These are phyloP conservation scores for Moricandia moricandioides DNA, from an alignment of 345 rosid species.

Conservation along the genomic window DNA sequence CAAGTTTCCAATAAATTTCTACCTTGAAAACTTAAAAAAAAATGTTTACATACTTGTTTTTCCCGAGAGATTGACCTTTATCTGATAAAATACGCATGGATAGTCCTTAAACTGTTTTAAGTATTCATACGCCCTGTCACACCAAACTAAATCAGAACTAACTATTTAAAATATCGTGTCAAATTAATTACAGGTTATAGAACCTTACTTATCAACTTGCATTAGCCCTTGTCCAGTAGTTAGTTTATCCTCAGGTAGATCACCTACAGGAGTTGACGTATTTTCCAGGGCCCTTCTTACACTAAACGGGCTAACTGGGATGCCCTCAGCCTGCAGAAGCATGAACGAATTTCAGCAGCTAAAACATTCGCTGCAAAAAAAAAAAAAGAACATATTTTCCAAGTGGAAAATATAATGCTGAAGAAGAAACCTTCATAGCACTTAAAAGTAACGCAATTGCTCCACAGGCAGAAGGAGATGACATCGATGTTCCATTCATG, in stretches of 20 bases:
- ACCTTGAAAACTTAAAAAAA: constrained; percentile 4
- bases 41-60: constrained; percentile 60
- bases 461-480: constrained; percentile 99
- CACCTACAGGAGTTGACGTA: constrained; percentile 70
- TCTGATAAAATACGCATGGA: constrained; percentile 68
- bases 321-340: constrained; percentile 65
- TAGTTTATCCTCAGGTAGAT: constrained; percentile 75
- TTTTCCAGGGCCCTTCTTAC: constrained; percentile 92
- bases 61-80: constrained; percentile 73
- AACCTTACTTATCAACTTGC: constrained; percentile 88
- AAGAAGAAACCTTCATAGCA: constrained; percentile 77
- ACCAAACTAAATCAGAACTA: constrained; percentile 25
- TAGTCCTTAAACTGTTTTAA: constrained; percentile 48
- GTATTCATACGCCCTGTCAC: constrained; percentile 83
- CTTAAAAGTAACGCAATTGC: constrained; percentile 88
- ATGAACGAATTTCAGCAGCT: constrained; percentile 26
- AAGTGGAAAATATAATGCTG: constrained; percentile 17
- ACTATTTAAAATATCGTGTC: constrained; percentile 24
- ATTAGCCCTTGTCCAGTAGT: constrained; percentile 93
- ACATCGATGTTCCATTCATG: constrained; percentile 99
- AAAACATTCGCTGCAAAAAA: constrained; percentile 12
- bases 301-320: constrained; percentile 75
- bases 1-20: constrained; percentile 5
- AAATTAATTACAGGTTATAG: constrained; percentile 14
- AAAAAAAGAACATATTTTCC: constrained; percentile 6